Evolutionary conservation across 345 rosid genomes (phyloP).

Genomic region (Draba incana): DNA sequence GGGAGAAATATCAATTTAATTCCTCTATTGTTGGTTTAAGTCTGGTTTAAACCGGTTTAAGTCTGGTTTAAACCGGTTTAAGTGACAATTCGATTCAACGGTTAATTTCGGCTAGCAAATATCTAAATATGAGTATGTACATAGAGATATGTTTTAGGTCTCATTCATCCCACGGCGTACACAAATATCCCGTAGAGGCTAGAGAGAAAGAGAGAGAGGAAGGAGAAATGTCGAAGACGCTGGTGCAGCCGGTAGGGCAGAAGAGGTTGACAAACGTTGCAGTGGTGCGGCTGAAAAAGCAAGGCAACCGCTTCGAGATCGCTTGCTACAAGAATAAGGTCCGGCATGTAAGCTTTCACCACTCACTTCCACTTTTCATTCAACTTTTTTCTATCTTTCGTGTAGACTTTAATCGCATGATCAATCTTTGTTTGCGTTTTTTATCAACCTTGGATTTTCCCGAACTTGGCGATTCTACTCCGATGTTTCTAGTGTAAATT

Average conservation of each 20-base stretch:
- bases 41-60: too few relatives aligned
- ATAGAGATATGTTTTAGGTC: too few relatives aligned
- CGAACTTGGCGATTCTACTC: neutral
- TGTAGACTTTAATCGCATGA: neutral
- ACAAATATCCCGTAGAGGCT: too few relatives aligned
- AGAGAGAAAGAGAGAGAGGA: neutral
- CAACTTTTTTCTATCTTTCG: neutral
- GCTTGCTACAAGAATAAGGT: slow-evolving; percentile 98
- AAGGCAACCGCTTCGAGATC: slow-evolving; percentile 89
- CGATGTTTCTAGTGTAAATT: too few relatives aligned
- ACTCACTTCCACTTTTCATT: neutral
- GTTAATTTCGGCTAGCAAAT: too few relatives aligned
- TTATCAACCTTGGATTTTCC: too few relatives aligned
- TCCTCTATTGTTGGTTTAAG: too few relatives aligned
- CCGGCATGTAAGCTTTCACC: slow-evolving; percentile 71
- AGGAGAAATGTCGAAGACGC: slow-evolving; percentile 70
- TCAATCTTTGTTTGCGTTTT: neutral
- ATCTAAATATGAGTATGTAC: too few relatives aligned
- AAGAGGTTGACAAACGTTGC: slow-evolving; percentile 97
- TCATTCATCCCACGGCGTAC: too few relatives aligned
- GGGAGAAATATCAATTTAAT: too few relatives aligned
- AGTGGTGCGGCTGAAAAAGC: slow-evolving; percentile 86
- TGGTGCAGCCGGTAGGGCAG: slow-evolving; percentile 90
- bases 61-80: too few relatives aligned
- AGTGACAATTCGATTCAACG: too few relatives aligned